Conservation (phyloP, 2,329 filamentous ascomycete species). For the Cordyceps javanica region DNA sequence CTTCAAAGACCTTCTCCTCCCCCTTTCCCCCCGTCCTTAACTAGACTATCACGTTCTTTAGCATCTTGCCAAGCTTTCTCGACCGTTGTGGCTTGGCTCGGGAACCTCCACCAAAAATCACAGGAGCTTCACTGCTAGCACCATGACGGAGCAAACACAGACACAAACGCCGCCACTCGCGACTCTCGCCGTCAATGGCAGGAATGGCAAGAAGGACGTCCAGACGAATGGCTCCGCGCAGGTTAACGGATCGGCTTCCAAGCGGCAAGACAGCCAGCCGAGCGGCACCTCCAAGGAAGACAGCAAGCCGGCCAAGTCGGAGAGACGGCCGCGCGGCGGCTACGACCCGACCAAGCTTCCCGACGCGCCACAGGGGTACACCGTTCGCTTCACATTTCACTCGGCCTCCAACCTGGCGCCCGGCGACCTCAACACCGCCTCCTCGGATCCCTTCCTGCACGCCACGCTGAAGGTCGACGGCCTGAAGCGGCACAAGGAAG, state of each 20-base stretch:
- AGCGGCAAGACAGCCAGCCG: background rate
- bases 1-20: background rate
- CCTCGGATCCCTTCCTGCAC: slow-evolving; percentile 76
- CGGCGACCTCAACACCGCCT: slow-evolving; percentile 69
- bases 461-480: slow-evolving; percentile 67
- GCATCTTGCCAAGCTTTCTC: slow-evolving; percentile 8
- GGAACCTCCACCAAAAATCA: background rate
- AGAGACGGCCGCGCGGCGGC: slow-evolving; percentile 58
- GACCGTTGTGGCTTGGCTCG: slow-evolving; percentile 9
- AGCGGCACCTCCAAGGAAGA: slow-evolving; percentile 9
- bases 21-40: too few relatives aligned
- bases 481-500: slow-evolving; percentile 77
- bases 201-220: background rate
- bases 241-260: background rate
- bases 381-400: slow-evolving; percentile 78
- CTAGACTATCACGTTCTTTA: background rate
- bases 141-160: slow-evolving; percentile 1
- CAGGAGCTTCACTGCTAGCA: background rate
- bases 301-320: slow-evolving; percentile 1
- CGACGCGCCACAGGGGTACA: slow-evolving; percentile 69
- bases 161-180: slow-evolving; percentile 2
- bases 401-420: slow-evolving; percentile 74
- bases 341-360: slow-evolving; percentile 77
- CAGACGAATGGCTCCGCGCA: background rate
- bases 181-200: background rate